phyloP scores from a whole-genome alignment of 257 asterid genomes.

The Petunia secreta region DNA sequence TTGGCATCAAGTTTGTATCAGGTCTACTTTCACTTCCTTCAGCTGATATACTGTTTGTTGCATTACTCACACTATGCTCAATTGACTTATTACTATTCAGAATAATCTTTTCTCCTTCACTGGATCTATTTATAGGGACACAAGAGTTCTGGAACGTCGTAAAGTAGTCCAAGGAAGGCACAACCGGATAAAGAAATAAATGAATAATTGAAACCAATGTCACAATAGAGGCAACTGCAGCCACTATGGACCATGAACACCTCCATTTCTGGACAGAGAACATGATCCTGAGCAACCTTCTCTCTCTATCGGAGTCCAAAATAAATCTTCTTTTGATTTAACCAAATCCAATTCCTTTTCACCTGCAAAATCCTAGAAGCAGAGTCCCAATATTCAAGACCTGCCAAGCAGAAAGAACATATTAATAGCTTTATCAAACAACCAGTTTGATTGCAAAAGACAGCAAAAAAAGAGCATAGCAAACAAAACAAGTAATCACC shows the following conservation, averaged over 20 bases:
- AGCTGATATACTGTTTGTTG: slow-evolving; percentile 32
- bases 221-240: slow-evolving; percentile 60
- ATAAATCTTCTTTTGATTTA: slow-evolving; percentile 16
- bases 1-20: slow-evolving; percentile 33
- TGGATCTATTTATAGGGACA: slow-evolving; percentile 47
- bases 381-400: slow-evolving; percentile 13
- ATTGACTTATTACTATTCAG: slow-evolving; percentile 24
- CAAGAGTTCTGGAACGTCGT: slow-evolving; percentile 54
- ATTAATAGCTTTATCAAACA: not conserved
- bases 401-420: not conserved
- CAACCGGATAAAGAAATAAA: slow-evolving; percentile 64
- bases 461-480: not conserved
- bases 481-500: not conserved
- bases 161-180: slow-evolving; percentile 61
- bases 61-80: slow-evolving; percentile 24
- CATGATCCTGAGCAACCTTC: slow-evolving; percentile 56
- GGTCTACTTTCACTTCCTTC: slow-evolving; percentile 35
- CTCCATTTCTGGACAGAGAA: slow-evolving; percentile 75
- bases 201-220: slow-evolving; percentile 74
- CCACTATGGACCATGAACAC: slow-evolving; percentile 81
- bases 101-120: slow-evolving; percentile 25
- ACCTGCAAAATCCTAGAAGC: slow-evolving; percentile 24
- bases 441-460: not conserved
- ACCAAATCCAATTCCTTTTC: slow-evolving; percentile 20
- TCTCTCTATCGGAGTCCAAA: slow-evolving; percentile 26